Evolutionary conservation across 805 yeast genomes (phyloP), one percentile per base, ranked within the genome.

Genomic region (Wickerhamiella parazyma): DNA sequence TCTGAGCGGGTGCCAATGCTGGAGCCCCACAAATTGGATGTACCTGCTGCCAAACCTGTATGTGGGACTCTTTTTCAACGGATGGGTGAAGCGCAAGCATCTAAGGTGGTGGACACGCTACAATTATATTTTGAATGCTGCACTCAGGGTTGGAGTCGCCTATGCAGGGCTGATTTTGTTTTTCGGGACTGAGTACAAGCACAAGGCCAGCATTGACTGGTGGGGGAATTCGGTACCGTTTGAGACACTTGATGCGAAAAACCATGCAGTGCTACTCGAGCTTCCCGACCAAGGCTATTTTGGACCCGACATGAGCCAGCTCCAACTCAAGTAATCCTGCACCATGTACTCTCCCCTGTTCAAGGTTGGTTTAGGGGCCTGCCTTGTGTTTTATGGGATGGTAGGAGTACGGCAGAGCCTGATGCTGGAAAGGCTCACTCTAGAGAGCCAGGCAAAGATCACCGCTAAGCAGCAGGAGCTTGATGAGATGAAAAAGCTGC

Each of bases 71-170:
- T 45, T 61, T 24, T 71, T 72, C 63, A 70, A 69, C 68, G 64
- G 63, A 48, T 56, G 59, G 46, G 60, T 76, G 51, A 69, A 71
- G 51, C 61, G 65, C 47, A 62, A 66, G 51, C 71, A 71, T 56
- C 55, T 68, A 38, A 57, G 66, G 18, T 71, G 80, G 81, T 79
- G 81, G 66, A 62, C 61, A 36, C 66, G 66, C 58, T 70, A 67
- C 56, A 66, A 60, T 54, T 70, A 66, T 48, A 67, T 78, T 18
- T 58, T 78, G 41, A 65, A 77, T 19, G 70, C 78, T 41, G 80
- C 73, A 1, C 60, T 77, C 21, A 60, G 69, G 7, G 73, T 80
- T 1, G 83, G 81, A n/a, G 71, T 75, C 16, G 82, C 81, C 2
- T 67, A 76, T 48, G 64, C 76, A 46, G 75, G 73, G 1, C 61